phyloP scores from a whole-genome alignment of 1,284 basidiomycete genomes.

The Puccinia coronata region DNA sequence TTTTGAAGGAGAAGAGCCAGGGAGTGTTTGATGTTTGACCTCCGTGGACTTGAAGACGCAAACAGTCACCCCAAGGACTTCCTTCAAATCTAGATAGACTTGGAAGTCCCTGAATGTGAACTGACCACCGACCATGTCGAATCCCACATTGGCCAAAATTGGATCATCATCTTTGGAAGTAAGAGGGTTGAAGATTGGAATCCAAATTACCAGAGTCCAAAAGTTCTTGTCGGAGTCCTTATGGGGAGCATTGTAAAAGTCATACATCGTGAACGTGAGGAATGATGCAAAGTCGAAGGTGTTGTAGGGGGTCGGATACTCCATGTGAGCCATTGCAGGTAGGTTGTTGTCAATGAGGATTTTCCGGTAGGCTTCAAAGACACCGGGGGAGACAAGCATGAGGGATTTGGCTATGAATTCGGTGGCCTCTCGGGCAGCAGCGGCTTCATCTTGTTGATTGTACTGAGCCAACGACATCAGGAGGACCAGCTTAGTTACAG shows the following conservation, averaged over 20 bases:
- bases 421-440: not conserved
- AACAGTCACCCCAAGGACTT: not conserved
- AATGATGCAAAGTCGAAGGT: conserved; percentile 1
- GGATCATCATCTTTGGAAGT: not conserved
- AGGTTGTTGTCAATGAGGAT: not conserved
- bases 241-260: conserved; percentile 20
- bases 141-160: not conserved
- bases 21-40: not conserved
- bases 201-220: not conserved
- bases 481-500: not conserved
- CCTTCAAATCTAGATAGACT: too few species aligned
- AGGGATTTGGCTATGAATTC: not conserved
- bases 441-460: not conserved
- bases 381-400: not conserved
- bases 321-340: conserved; percentile 1
- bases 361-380: not conserved
- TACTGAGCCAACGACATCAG: not conserved
- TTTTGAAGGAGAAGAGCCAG: not conserved
- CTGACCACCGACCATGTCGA: conserved; percentile 5
- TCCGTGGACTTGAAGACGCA: not conserved
- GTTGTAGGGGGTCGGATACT: too few species aligned
- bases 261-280: not conserved
- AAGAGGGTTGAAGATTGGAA: conserved; percentile 6
- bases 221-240: not conserved
- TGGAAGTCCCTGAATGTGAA: not conserved